Percentiles rank a stretch among this genome's conserved stretches.
Evolutionary conservation across 768 basidiomycete species (phyloP).

Genomic region (Serendipita indica): DNA sequence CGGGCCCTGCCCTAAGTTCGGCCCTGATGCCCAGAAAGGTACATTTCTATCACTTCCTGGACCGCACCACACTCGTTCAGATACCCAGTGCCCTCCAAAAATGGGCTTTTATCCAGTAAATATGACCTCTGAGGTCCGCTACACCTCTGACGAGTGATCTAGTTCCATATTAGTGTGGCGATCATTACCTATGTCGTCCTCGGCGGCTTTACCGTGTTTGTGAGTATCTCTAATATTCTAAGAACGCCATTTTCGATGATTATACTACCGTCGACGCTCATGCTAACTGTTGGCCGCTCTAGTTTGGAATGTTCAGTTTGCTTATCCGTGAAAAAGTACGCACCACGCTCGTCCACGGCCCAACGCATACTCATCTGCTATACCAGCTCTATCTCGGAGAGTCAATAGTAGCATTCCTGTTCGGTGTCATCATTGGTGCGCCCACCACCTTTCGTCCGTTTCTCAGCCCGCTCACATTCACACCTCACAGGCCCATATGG

Average conservation of each 20-base stretch:
- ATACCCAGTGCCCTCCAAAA: too few relatives aligned
- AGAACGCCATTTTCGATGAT: not conserved
- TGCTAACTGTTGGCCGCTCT: not conserved
- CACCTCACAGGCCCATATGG: slow-evolving; percentile 51
- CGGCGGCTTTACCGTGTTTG: slow-evolving; percentile 4
- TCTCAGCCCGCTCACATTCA: slow-evolving; percentile 11
- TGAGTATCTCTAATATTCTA: not conserved
- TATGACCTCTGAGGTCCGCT: too few relatives aligned
- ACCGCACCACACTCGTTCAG: too few relatives aligned
- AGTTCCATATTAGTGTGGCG: slow-evolving; percentile 9
- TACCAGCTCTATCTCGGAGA: slow-evolving; percentile 80
- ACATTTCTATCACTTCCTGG: too few relatives aligned
- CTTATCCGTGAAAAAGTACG: slow-evolving; percentile 73
- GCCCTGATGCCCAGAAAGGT: too few relatives aligned
- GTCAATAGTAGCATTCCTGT: slow-evolving; percentile 88
- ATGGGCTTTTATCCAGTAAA: too few relatives aligned
- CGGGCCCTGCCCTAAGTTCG: too few relatives aligned
- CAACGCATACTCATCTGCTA: not conserved
- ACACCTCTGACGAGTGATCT: too few relatives aligned
- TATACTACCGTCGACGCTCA: not conserved
- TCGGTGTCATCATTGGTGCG: slow-evolving; percentile 68
- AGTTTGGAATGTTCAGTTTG: slow-evolving; percentile 94
- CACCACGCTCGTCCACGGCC: not conserved
- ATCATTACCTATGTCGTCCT: not conserved
- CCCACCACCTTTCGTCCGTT: slow-evolving; percentile 24